phyloP scores from a whole-genome alignment of 2,329 filamentous ascomycete species.

The Beauveria sp. region DNA sequence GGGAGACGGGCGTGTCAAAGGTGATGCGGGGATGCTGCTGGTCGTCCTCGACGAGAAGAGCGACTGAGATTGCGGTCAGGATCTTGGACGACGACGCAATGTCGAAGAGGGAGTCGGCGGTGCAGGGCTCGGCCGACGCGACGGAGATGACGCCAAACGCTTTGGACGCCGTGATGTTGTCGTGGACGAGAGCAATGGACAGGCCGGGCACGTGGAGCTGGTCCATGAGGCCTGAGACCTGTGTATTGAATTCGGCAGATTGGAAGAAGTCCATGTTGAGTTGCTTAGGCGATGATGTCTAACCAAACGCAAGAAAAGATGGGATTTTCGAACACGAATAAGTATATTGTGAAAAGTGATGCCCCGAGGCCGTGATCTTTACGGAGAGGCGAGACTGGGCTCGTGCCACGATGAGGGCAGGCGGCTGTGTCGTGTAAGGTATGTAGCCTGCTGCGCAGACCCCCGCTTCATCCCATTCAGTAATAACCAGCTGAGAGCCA shows the following conservation, averaged over 20 bases:
- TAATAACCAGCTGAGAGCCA: neutral
- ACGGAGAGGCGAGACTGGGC: too few species aligned
- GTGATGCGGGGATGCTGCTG: neutral
- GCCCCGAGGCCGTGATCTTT: neutral
- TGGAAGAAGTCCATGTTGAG: slow-evolving; percentile 3
- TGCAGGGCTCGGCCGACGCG: neutral
- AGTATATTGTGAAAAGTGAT: neutral
- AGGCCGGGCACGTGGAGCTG: slow-evolving; percentile 2
- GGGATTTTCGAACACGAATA: neutral
- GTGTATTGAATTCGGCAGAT: neutral
- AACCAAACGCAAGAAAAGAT: too few species aligned
- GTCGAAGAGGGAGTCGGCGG: slow-evolving; percentile 3
- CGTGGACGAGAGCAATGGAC: slow-evolving; percentile 4
- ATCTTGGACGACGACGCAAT: slow-evolving; percentile 9
- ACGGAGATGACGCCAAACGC: neutral
- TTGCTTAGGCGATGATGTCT: neutral
- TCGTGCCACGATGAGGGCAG: neutral
- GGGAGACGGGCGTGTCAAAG: slow-evolving; percentile 3
- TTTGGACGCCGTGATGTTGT: neutral
- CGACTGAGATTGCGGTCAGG: slow-evolving; percentile 2
- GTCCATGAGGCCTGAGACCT: slow-evolving; percentile 1
- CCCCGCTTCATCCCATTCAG: neutral
- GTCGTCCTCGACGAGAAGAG: slow-evolving; percentile 3
- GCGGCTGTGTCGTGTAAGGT: neutral
- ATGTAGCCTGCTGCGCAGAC: neutral